Base-by-base conservation (phyloP, 139 green algal genomes). In the Coelastrella sp. region DNA sequence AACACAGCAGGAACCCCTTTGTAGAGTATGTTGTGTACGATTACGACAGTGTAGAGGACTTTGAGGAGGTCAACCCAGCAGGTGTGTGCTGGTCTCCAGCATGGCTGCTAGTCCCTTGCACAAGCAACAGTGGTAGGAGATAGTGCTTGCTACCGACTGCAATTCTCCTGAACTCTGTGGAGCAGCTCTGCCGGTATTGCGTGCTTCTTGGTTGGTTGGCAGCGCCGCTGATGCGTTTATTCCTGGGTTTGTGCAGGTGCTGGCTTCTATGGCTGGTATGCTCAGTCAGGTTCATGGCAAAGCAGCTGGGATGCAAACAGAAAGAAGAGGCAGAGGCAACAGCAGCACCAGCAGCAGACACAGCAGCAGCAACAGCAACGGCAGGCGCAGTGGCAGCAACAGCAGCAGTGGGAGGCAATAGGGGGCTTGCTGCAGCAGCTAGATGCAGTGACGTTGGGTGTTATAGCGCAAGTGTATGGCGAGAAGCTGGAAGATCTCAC, bases 221-320 rank as follows among this genome's bases (percentile, higher is more conserved):
- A 47, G 32, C 32, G 32, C 32, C 32, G 32, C 32, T 47, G 32
- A 47, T 47, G 32, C 32, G 32, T 47, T 47, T 47, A 47, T 47
- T 47, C 32, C 32, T 47, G 32, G 32, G 32, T 47, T 47, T 47
- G 32, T 47, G 47, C 77, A 23, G 77, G 54, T 32, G 32, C 71
- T 73, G 71, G 68, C 4, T 89, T 89, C 56, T 61, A 75, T 20
- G 85, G 54, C 74, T 90, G 85, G 85, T 75, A 83, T 64, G 22
- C 19, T 57, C 61, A 90, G 22, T 90, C 85, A 56, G 85, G 85
- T 17, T 90, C 85, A 14, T 90, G 85, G 85, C 85, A 90, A 17
- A 90, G 85, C 73, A 90, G 85, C 74, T 84, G 74, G 85, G 60
- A 91, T 11, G 23, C 76, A 10, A 91, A 91, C 64, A 66, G 32